Evolutionary conservation across 495 filamentous ascomycete species (phyloP).

Genomic region (Parathielavia appendiculata): DNA sequence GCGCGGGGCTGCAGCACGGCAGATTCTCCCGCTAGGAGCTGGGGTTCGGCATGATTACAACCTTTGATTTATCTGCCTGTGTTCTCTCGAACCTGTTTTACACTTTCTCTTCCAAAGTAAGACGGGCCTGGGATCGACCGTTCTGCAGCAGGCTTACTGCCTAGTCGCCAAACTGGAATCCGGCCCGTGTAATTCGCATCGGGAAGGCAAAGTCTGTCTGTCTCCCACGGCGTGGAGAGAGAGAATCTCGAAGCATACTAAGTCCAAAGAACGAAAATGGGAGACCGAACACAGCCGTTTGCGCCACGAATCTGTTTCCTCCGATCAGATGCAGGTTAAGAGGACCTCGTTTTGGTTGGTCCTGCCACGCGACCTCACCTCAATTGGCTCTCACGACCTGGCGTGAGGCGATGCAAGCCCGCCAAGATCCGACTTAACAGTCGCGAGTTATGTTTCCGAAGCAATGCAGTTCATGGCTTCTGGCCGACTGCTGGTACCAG

Average conservation of each 20-base stretch:
- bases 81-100: neutral
- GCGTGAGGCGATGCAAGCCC: neutral
- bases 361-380: neutral
- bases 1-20: slow-evolving; percentile 2
- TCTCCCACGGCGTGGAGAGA: no score
- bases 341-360: no score
- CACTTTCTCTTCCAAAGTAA: no score
- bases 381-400: neutral
- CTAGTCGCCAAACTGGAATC: no score
- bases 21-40: neutral
- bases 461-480: neutral
- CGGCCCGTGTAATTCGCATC: no score
- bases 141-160: no score
- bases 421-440: neutral
- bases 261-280: neutral
- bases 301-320: no score
- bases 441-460: neutral
- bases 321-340: no score
- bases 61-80: neutral
- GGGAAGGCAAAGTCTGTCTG: no score
- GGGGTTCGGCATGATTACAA: neutral
- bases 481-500: neutral
- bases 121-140: no score
- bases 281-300: no score
- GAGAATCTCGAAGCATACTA: no score